Conservation (phyloP, 2,329 filamentous ascomycete species). For the Corniculantispora saksenae region DNA sequence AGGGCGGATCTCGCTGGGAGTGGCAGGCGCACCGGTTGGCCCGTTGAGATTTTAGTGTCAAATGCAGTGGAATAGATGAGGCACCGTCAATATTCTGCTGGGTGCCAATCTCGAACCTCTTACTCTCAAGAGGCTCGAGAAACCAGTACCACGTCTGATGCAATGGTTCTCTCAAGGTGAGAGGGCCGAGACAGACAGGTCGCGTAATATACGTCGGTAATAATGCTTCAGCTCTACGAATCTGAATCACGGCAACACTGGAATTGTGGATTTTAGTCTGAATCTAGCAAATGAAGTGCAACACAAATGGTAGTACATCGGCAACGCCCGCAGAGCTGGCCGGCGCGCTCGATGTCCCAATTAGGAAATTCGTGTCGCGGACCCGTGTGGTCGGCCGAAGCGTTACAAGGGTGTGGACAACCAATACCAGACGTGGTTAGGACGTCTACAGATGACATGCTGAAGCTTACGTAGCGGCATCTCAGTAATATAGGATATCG, state of each 20-base stretch:
- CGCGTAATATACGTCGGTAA: not conserved
- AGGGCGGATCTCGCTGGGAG: too few relatives aligned
- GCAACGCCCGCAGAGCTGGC: not conserved
- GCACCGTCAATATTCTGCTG: too few relatives aligned
- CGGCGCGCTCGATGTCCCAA: not conserved
- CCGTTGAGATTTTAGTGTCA: not conserved
- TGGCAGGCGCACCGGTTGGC: not conserved
- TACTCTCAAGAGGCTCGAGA: too few relatives aligned
- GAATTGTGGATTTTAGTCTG: not conserved
- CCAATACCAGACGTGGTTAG: not conserved
- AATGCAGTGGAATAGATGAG: not conserved
- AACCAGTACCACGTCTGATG: too few relatives aligned
- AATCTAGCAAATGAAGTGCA: not conserved
- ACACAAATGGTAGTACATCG: not conserved
- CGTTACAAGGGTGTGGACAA: not conserved
- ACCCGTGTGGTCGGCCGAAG: conserved; percentile 3
- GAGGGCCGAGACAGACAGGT: not conserved
- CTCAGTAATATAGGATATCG: not conserved
- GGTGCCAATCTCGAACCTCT: too few relatives aligned
- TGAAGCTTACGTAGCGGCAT: not conserved
- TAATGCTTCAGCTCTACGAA: not conserved
- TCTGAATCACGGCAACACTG: not conserved
- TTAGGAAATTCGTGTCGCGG: conserved; percentile 14
- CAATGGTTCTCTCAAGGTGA: too few relatives aligned
- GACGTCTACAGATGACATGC: not conserved